These are phyloP conservation scores for Astrothelium subdiscretum DNA, from an alignment of 495 filamentous ascomycete species.

Conservation along the genomic window DNA sequence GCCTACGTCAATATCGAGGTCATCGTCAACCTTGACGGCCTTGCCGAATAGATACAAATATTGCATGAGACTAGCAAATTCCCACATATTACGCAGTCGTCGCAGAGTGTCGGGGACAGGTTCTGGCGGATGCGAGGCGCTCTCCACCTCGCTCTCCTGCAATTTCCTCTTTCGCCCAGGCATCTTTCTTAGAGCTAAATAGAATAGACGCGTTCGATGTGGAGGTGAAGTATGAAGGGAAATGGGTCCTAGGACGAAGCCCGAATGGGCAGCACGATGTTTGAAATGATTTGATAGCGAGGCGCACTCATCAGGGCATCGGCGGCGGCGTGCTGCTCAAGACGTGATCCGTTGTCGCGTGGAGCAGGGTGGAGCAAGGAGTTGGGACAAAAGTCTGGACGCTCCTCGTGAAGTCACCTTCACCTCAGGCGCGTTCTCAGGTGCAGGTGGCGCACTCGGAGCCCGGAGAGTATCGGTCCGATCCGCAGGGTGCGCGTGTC, in stretches of 20 bases:
- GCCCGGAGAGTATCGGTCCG: not conserved
- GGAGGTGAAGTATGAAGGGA: not conserved
- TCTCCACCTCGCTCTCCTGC: not conserved
- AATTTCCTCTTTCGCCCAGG: not conserved
- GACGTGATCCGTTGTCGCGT: not conserved
- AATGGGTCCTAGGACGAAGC: not conserved
- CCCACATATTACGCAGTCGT: conserved; percentile 77
- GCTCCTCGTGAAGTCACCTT: not conserved
- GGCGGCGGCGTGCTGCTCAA: not conserved
- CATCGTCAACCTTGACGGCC: conserved; percentile 76
- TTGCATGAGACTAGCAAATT: conserved; percentile 90
- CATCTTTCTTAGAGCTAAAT: not conserved
- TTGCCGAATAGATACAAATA: conserved; percentile 84
- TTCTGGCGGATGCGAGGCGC: not conserved
- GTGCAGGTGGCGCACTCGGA: not conserved
- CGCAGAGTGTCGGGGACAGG: conserved; percentile 5
- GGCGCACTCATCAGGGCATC: not conserved
- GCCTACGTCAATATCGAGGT: conserved; percentile 74
- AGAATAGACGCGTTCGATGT: not conserved
- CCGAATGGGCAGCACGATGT: not conserved
- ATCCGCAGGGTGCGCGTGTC: not conserved
- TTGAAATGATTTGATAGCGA: not conserved
- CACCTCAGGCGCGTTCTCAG: not conserved
- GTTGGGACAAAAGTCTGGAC: not conserved
- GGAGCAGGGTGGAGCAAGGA: not conserved